phyloP scores from a whole-genome alignment of 2,329 filamentous ascomycete species.

The Ascochyta clinopodiicola region DNA sequence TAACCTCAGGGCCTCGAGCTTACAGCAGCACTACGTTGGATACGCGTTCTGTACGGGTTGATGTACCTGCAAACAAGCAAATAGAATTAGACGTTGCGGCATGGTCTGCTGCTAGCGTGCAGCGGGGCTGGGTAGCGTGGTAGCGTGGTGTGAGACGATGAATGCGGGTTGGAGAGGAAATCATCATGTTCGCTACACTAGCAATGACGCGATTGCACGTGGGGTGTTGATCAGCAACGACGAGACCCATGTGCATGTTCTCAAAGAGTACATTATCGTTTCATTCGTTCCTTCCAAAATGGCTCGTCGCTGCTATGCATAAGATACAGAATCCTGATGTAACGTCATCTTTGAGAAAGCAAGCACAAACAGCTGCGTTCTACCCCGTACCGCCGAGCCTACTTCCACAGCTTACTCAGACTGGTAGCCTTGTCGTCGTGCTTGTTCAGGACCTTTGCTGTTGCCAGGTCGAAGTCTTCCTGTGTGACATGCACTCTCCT shows the following conservation, averaged over 20 bases:
- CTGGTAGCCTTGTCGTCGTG: constrained; percentile 98
- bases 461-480: constrained; percentile 98
- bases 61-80: constrained; percentile 2
- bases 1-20: neutral
- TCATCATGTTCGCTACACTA: neutral
- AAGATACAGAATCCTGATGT: constrained; percentile 20
- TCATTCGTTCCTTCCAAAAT: constrained; percentile 12
- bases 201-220: constrained; percentile 18
- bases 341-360: constrained; percentile 3
- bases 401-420: constrained; percentile 87
- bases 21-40: neutral
- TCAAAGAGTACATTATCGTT: neutral
- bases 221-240: neutral
- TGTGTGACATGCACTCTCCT: constrained; percentile 97
- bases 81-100: neutral
- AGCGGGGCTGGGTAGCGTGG: neutral
- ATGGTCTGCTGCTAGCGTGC: constrained; percentile 1
- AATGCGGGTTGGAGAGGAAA: neutral
- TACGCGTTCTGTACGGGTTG: neutral
- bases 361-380: neutral
- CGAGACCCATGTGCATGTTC: neutral
- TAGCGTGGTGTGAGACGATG: constrained; percentile 1
- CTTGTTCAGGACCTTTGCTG: constrained; percentile 99
- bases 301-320: constrained; percentile 21
- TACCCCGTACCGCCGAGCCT: constrained; percentile 26